These are phyloP conservation scores for Spathaspora sp. DNA, from an alignment of 805 yeast species.

Conservation along the genomic window DNA sequence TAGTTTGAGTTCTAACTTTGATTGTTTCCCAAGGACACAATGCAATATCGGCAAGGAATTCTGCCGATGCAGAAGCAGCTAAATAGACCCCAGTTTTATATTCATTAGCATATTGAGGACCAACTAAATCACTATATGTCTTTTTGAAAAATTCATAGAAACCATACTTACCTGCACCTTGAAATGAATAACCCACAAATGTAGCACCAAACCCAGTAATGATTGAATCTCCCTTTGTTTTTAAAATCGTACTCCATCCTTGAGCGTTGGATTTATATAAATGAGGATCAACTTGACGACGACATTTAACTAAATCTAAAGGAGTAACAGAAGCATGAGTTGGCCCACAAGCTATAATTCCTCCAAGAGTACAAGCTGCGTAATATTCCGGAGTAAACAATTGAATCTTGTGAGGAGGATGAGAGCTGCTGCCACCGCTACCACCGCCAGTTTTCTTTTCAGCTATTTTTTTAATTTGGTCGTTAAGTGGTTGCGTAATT, in stretches of 20 bases:
- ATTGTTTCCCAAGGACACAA: conserved; percentile 95
- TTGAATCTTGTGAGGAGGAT: conserved; percentile 30
- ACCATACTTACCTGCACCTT: conserved; percentile 97
- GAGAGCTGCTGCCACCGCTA: not conserved
- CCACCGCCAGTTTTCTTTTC: conserved; percentile 3
- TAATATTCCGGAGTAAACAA: conserved; percentile 62
- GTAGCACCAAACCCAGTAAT: conserved; percentile 93
- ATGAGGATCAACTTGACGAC: conserved; percentile 79
- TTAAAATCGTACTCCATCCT: conserved; percentile 76
- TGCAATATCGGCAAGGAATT: conserved; percentile 83
- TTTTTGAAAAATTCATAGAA: conserved; percentile 89
- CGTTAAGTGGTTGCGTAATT: conserved; percentile 27
- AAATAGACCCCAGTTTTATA: conserved; percentile 74
- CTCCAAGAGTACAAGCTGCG: conserved; percentile 73
- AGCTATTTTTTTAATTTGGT: conserved; percentile 18
- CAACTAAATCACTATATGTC: conserved; percentile 63
- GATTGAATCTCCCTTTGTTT: conserved; percentile 74
- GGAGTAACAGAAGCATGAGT: conserved; percentile 94
- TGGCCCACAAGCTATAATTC: conserved; percentile 90
- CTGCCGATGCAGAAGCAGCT: conserved; percentile 90
- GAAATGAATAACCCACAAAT: conserved; percentile 86
- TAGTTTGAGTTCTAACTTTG: conserved; percentile 91
- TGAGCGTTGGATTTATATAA: conserved; percentile 74
- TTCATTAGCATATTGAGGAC: conserved; percentile 56
- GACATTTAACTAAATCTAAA: conserved; percentile 87